phyloP scores from a whole-genome alignment of 371 early-diverging fungal genomes.

The Syncephalastrum sp. region DNA sequence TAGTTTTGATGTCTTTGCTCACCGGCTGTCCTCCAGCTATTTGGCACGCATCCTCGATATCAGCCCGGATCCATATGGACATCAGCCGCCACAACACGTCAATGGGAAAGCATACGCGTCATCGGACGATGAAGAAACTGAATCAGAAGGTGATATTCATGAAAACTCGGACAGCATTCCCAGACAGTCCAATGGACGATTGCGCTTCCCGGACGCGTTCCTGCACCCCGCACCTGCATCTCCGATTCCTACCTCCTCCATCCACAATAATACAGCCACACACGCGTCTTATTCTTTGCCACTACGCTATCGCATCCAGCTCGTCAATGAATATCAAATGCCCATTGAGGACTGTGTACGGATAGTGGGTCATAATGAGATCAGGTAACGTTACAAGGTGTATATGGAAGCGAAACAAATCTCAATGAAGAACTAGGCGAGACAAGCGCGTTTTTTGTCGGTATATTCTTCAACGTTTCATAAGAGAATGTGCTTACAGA shows the following conservation, averaged over 20 bases:
- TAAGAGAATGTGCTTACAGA: conserved; percentile 64
- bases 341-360: conserved; percentile 32
- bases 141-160: conserved; percentile 9
- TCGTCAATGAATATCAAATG: conserved; percentile 29
- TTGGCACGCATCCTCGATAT: conserved; percentile 33
- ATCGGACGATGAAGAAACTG: conserved; percentile 12
- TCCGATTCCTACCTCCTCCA: conserved; percentile 4
- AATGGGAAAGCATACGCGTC: background rate
- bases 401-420: background rate
- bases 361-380: conserved; percentile 23
- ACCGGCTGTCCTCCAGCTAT: conserved; percentile 19
- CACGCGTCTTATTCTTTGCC: background rate
- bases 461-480: conserved; percentile 59
- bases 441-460: conserved; percentile 57
- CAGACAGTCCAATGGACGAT: conserved; percentile 38
- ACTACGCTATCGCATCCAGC: conserved; percentile 29
- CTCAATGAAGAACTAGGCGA: conserved; percentile 13
- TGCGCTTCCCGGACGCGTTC: conserved; percentile 50
- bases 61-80: conserved; percentile 11
- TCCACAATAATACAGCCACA: too few relatives aligned
- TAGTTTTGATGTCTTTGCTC: background rate
- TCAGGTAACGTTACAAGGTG: conserved; percentile 13
- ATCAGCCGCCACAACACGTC: conserved; percentile 4
- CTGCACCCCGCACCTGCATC: conserved; percentile 31
- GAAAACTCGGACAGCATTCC: conserved; percentile 22